Conservation (phyloP, 768 basidiomycete species). For the Leucogyrophana mollusca region DNA sequence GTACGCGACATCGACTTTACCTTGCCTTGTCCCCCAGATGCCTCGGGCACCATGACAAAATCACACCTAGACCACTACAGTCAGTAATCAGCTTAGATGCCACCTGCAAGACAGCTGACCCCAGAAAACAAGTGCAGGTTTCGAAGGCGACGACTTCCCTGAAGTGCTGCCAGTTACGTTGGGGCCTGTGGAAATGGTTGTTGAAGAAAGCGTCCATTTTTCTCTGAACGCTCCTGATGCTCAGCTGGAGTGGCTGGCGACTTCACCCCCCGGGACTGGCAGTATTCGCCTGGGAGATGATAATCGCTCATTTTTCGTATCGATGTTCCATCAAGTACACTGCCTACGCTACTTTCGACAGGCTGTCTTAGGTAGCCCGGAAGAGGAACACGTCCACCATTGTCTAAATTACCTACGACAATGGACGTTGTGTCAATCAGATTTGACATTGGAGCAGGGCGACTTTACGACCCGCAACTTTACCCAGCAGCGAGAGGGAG, state of each 20-base stretch:
- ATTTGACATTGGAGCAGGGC: conserved; percentile 42
- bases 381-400: conserved; percentile 22
- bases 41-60: too few relatives aligned
- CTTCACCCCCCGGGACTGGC: conserved; percentile 19
- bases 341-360: conserved; percentile 21
- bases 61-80: too few relatives aligned
- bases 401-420: conserved; percentile 47
- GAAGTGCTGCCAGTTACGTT: conserved; percentile 13
- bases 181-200: conserved; percentile 9
- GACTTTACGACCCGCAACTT: conserved; percentile 37
- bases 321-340: conserved; percentile 31
- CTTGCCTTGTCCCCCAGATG: too few relatives aligned
- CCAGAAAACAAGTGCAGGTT: conserved; percentile 13
- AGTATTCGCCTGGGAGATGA: conserved; percentile 24
- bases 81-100: too few relatives aligned
- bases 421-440: conserved; percentile 38
- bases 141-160: conserved; percentile 25
- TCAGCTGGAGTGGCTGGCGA: conserved; percentile 20
- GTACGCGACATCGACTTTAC: too few relatives aligned
- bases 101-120: too few relatives aligned
- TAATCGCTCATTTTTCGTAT: conserved; percentile 22
- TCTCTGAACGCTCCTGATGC: conserved; percentile 11
- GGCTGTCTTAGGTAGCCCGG: conserved; percentile 1
- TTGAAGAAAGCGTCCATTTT: conserved; percentile 29
- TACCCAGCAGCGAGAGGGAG: conserved; percentile 31